Base-by-base conservation (phyloP, 1,139 yeast species). In the Eremothecium coryli region DNA sequence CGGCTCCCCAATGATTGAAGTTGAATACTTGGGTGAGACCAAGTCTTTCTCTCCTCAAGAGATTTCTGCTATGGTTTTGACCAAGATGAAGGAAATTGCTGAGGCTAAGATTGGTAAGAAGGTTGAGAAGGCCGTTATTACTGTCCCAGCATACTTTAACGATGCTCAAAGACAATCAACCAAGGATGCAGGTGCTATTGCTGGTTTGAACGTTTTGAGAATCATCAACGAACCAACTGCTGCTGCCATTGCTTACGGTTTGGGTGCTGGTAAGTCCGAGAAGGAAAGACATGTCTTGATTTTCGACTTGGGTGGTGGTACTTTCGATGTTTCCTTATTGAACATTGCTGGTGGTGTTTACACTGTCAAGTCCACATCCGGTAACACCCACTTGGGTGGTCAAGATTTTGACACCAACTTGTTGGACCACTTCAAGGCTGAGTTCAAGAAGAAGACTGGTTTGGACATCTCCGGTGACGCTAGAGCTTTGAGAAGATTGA, bases 341-440 rank as follows among this genome's bases (percentile, higher is more conserved):
- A 82, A 85, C 74, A 85, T 90, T 65, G 93, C 93, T 65, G 97
- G 93, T 68, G 98, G 98, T 78, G 93, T 90, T 61, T 90, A 88
- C 81, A 88, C 93, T 63, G 98, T 90, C 64, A 88, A 88, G 79
- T 93, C 98, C 60, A 90, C 98, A 60, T 95, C 97, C 65, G 98
- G 98, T 85, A 96, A 90, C 73, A 90, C 98, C 61, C 98, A 88
- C 72, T 81, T 88, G 75, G 97, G 98, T 80, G 97, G 97, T 81
- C 95, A 88, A 76, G 97, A 88, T 75, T 88, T 88, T 71, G 96
- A 86, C 70, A 79, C 88, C 78, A 82, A 86, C 76, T 77, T 88
- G 63, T 82, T 88, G 64, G 90, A 82, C 67, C 85, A 76, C 76
- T 88, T 88, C 79, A 78, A 79, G 69, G 76, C 77, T 60, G 96